These are phyloP conservation scores for Penicillium riverlandense DNA, from an alignment of 495 filamentous ascomycete species.

Conservation along the genomic window DNA sequence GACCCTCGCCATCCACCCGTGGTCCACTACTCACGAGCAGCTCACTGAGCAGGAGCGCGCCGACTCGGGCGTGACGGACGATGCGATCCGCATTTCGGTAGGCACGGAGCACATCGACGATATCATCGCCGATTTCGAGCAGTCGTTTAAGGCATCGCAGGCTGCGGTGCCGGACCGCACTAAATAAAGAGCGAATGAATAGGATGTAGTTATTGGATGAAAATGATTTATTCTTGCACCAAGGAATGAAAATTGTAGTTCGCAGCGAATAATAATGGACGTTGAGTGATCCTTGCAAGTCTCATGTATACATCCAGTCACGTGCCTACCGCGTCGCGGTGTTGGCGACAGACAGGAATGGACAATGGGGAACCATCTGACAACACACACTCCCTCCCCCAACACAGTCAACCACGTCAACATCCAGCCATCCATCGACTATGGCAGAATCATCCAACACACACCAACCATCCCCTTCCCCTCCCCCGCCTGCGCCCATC, in stretches of 20 bases:
- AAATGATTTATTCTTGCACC: no score
- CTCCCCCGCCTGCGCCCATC: slow-evolving; percentile 49
- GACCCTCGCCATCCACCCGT: slow-evolving; percentile 94
- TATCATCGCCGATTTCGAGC: slow-evolving; percentile 93
- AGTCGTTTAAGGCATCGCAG: slow-evolving; percentile 66
- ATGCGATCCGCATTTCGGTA: slow-evolving; percentile 93
- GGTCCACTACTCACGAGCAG: slow-evolving; percentile 95
- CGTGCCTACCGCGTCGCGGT: slow-evolving; percentile 12
- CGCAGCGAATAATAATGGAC: no score
- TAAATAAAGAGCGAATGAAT: neutral
- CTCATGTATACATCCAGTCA: no score
- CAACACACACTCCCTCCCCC: neutral
- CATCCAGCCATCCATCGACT: neutral
- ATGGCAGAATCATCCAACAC: slow-evolving; percentile 13
- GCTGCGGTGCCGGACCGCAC: slow-evolving; percentile 20
- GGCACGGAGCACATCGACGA: slow-evolving; percentile 98
- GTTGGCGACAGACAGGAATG: neutral
- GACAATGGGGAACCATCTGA: no score
- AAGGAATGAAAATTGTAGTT: no score
- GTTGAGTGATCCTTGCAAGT: no score
- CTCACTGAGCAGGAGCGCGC: slow-evolving; percentile 74
- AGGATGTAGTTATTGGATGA: no score
- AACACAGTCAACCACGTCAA: neutral
- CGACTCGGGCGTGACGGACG: slow-evolving; percentile 80
- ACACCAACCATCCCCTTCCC: slow-evolving; percentile 35